These are phyloP conservation scores for Epichloe baconii DNA, from an alignment of 2,329 filamentous ascomycete species.

Conservation along the genomic window DNA sequence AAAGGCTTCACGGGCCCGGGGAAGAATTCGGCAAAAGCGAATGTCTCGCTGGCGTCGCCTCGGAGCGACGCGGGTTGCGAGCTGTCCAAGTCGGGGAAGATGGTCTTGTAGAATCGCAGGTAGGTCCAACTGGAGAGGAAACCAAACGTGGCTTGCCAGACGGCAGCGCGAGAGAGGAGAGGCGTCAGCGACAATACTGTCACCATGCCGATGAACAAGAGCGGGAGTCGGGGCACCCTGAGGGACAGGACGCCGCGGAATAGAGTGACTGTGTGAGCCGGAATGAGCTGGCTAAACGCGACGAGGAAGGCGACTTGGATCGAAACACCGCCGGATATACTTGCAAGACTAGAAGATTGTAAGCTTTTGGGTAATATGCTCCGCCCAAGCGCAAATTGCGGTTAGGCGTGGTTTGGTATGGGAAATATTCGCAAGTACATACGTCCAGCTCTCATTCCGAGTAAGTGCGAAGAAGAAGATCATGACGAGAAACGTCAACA, in stretches of 20 bases:
- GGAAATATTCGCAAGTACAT: conserved; percentile 17
- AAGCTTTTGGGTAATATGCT: too few relatives aligned
- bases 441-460: conserved; percentile 56
- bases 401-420: too few relatives aligned
- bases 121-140: conserved; percentile 90
- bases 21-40: conserved; percentile 93
- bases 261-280: conserved; percentile 90
- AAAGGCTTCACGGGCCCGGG: conserved; percentile 70
- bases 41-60: conserved; percentile 91
- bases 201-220: conserved; percentile 64
- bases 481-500: conserved; percentile 60
- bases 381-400: too few relatives aligned
- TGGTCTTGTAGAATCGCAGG: conserved; percentile 82
- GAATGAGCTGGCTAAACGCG: conserved; percentile 93
- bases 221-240: conserved; percentile 59
- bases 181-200: conserved; percentile 49
- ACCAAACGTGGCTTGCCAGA: conserved; percentile 68
- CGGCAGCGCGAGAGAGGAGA: conserved; percentile 53
- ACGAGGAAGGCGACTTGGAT: conserved; percentile 90
- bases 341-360: conserved; percentile 45
- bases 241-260: conserved; percentile 81
- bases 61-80: conserved; percentile 51
- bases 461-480: conserved; percentile 61
- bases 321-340: conserved; percentile 78
- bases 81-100: conserved; percentile 54